Base-by-base conservation (phyloP, 1,139 yeast genomes). In the Pichia cactophila region DNA sequence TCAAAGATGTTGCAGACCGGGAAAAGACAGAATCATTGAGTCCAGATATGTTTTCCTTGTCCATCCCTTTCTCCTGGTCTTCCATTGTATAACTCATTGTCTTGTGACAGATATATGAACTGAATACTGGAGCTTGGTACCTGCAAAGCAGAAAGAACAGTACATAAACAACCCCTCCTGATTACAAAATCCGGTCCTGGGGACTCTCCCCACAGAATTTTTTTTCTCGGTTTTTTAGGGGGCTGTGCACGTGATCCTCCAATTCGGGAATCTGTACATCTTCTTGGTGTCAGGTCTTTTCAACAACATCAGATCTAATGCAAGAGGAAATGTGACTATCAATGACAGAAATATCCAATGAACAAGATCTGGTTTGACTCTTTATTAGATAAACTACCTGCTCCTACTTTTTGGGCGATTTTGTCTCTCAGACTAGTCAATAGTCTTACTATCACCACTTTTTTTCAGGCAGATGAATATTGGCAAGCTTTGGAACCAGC, bases 401-500 rank as follows among this genome's bases (percentile, higher is more conserved):
- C 1, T 11, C 48, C 51, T 1, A 9, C 42, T 7, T 42, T 48
- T 35, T 17, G 38, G 14, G 7, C 39, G 2, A 38, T 50, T 9
- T 26, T 51, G 1, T 9, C 39, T 1, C 37, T 47, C 39, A 68
- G 97, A 41, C 55, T 84, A 5, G 37, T 79, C 58, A 89, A 89
- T 65, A 77, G 95, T 0, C 63, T 86, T 28, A 64, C 80, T 0
- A 75, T 80, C 6, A 65, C 65, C 51, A 88, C 97, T 0, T 94
- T 81, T 62, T 92, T 92, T 68, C 99, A 94, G 65, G 94, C 98
- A 0, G 99, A 94, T 65, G 99, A 94, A 65, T 94, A 75, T 68
- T 94, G 84, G 80, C 98, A 94, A 66, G 74, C 92, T 0, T 69
- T 94, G 43, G 98, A 94, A 61, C 96, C 97, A 0, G 98, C 98